Conservation (phyloP, 1,284 basidiomycete species). For the Lentinus polychrous region DNA sequence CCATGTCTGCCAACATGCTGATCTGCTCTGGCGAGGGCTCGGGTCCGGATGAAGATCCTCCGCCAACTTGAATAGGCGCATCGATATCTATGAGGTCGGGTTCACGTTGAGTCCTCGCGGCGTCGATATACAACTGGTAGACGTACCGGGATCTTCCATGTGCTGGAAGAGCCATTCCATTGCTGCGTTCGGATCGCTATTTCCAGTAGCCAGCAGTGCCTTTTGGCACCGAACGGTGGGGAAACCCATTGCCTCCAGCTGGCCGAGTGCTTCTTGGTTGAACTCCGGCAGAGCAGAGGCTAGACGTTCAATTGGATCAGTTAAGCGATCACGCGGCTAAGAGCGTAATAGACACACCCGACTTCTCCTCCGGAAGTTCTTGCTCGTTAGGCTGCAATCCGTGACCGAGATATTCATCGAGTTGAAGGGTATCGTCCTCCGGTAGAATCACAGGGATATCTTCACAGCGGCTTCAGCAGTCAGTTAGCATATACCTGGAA, state of each 20-base stretch:
- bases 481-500: background rate
- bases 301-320: background rate
- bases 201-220: conserved; percentile 86
- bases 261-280: conserved; percentile 65
- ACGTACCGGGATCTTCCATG: conserved; percentile 86
- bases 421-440: conserved; percentile 46
- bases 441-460: conserved; percentile 86
- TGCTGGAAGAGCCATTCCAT: conserved; percentile 96
- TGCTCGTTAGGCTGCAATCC: conserved; percentile 75
- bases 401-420: conserved; percentile 67
- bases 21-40: conserved; percentile 70
- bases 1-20: conserved; percentile 83
- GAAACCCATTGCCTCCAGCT: conserved; percentile 87
- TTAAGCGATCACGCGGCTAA: background rate
- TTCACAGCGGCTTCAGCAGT: conserved; percentile 23
- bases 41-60: conserved; percentile 18
- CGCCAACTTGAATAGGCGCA: conserved; percentile 52
- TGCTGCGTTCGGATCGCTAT: conserved; percentile 71
- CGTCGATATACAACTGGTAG: background rate
- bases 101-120: background rate
- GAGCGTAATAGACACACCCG: conserved; percentile 24
- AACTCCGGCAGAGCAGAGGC: conserved; percentile 50
- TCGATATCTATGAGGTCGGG: conserved; percentile 66
- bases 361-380: conserved; percentile 57
- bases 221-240: conserved; percentile 78